Base-by-base conservation (phyloP, 2,329 filamentous ascomycete genomes). In the Monosporascus sp. region DNA sequence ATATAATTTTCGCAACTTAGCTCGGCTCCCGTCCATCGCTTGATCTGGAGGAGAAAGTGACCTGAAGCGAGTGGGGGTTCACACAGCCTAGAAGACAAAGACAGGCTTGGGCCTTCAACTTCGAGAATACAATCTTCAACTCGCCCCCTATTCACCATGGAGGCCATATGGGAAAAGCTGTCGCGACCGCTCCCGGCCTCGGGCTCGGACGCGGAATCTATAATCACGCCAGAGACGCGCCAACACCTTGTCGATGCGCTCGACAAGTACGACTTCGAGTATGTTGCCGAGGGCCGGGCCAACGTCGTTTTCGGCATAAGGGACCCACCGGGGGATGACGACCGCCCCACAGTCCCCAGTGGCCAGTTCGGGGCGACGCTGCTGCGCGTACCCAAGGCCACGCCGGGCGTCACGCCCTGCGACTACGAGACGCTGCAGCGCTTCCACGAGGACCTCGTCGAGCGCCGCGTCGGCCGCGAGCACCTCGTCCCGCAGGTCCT, bases 301-400 rank as follows among this genome's bases (percentile, higher is more conserved):
- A 93, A 94, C 68, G 80, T 87, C 50, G 86, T 92, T 57, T 91
- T 89, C 64, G 79, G 79, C 60, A 77, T 88, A 52, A 72, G 74
- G 46, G 56, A 76, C 20, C 62, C 69, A 53, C 62, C 9, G 1
- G 43, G 5, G 26, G 43, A 26, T 5, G 14, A 6, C 17, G 43
- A 7, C 14, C 1, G 62, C 53, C 60, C 68, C 51, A 56, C 66
- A 38, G 58, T 68, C 63, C 56, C 66, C 64, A 61, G 59, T 46
- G 59, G 58, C 8, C 58, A 57, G 45, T 61, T 66, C 52, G 57
- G 54, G 70, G 78, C 74, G 19, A 79, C 80, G 56, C 68, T 87
- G 16, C 75, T 88, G 27, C 82, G 86, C 19, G 73, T 87, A 17
- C 78, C 84, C 49, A 87, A 88, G 65, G 73, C 78, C 26, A 67